These are phyloP conservation scores for Waltergamsia citrina DNA, from an alignment of 2,329 filamentous ascomycete genomes.

Conservation along the genomic window DNA sequence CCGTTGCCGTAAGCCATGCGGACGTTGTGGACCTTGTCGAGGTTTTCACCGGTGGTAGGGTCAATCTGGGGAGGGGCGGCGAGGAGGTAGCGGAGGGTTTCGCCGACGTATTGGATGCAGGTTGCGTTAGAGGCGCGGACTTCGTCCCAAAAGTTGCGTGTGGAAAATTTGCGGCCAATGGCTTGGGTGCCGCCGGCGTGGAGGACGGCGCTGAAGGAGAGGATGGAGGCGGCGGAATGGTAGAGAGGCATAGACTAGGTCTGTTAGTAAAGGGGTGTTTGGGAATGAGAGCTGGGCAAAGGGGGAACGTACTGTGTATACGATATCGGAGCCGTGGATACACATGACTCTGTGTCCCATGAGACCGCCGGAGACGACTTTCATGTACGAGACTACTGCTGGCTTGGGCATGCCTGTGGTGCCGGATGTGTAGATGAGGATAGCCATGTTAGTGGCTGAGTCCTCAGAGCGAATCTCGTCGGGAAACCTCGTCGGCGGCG, in stretches of 20 bases:
- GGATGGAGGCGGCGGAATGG: conserved; percentile 66
- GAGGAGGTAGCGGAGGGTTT: conserved; percentile 76
- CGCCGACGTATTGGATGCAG: conserved; percentile 78
- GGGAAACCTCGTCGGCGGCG: conserved; percentile 44
- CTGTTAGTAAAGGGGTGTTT: conserved; percentile 3
- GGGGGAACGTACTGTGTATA: conserved; percentile 57
- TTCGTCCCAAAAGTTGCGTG: conserved; percentile 67
- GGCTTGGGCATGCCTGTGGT: conserved; percentile 80
- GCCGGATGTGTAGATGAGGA: conserved; percentile 78
- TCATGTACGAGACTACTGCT: conserved; percentile 66
- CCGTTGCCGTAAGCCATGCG: conserved; percentile 76
- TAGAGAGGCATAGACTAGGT: conserved; percentile 77
- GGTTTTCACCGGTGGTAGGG: conserved; percentile 51
- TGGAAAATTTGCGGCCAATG: conserved; percentile 70
- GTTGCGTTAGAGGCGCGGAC: conserved; percentile 63
- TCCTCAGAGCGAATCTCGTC: conserved; percentile 45
- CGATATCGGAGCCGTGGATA: conserved; percentile 45
- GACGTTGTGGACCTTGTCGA: conserved; percentile 67
- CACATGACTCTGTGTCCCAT: conserved; percentile 31
- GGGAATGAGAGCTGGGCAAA: conserved; percentile 2
- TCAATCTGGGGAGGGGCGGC: conserved; percentile 54
- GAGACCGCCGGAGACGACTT: conserved; percentile 42
- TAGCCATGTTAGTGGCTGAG: conserved; percentile 47
- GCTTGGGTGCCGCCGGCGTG: conserved; percentile 55
- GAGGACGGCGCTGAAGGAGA: conserved; percentile 57